A percentile compares a stretch with the other conserved stretches of the same genome.
Evolutionary conservation across 495 filamentous ascomycete species (phyloP).

Genomic region (Aspergillus heteromorphus): DNA sequence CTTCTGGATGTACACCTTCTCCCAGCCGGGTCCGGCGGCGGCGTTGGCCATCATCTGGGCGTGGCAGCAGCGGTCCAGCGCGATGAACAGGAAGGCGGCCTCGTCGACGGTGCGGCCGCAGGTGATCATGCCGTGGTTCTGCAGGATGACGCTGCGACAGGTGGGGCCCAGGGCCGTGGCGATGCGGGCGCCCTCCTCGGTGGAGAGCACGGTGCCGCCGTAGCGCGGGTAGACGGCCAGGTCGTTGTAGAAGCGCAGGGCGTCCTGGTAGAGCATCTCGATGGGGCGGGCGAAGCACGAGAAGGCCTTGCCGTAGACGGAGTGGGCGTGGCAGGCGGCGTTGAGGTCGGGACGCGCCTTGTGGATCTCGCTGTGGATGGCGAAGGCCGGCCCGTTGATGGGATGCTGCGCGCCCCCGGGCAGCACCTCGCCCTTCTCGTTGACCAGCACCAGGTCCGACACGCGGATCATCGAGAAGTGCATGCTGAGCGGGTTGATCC

Average conservation of each 20-base stretch:
- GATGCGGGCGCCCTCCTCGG: conserved; percentile 51
- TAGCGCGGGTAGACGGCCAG: conserved; percentile 40
- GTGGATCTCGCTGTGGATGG: conserved; percentile 46
- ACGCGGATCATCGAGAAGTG: conserved; percentile 31
- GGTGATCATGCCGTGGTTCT: conserved; percentile 56
- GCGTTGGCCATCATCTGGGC: conserved; percentile 54
- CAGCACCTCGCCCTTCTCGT: conserved; percentile 33
- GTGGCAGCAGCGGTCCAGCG: conserved; percentile 54
- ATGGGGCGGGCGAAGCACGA: conserved; percentile 27
- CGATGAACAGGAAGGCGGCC: conserved; percentile 57
- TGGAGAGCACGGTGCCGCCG: conserved; percentile 45
- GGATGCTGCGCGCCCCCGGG: conserved; percentile 32
- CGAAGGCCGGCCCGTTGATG: conserved; percentile 54
- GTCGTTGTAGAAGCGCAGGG: conserved; percentile 47
- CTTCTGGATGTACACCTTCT: conserved; percentile 46
- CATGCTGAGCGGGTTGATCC: conserved; percentile 50
- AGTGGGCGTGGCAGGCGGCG: conserved; percentile 34
- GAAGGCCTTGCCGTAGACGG: conserved; percentile 26
- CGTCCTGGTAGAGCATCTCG: conserved; percentile 37
- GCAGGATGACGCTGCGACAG: conserved; percentile 51
- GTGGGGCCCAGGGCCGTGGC: conserved; percentile 42
- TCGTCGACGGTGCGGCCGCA: conserved; percentile 51
- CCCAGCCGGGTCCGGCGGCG: conserved; percentile 38
- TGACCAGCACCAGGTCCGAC: conserved; percentile 32
- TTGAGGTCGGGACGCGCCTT: conserved; percentile 30